Base-by-base conservation (phyloP, 192 early-diverging fungal species). In the Entomortierella lignicola region DNA sequence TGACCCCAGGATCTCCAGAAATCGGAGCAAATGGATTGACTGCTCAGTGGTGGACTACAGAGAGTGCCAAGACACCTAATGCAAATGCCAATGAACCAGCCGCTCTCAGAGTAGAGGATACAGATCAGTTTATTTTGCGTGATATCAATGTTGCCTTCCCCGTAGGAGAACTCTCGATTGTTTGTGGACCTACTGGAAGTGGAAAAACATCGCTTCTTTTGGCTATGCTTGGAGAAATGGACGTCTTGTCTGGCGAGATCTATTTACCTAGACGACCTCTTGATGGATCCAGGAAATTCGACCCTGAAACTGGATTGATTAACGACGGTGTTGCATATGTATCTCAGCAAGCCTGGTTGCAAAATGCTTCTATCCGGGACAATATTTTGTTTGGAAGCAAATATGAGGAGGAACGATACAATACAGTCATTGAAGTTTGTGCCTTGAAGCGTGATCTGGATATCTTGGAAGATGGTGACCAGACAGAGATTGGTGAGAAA, bases 401-500 rank as follows among this genome's bases (percentile, higher is more conserved):
- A 8, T 95, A 89, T 53, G 86, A 91, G 43, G 69, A 70, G 55
- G 81, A 61, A 15, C 84, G 91, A 20, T 97, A 97, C 72, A 81
- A 87, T 47, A 64, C 86, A 56, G 92, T 93, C 20, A 80, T 94
- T 50, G 77, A 86, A 2, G 89, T 88, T 26, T 97, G 94, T 44
- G 93, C 95, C 7, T 80, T 96, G n/a, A 84, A 85, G n/a, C 85
- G 89, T 10, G 96, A 96, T 63, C 80, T 96, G 32, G 90, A 88
- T 39, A 91, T 89, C 32, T 69, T 97, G 20, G 79, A 85, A 7
- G 92, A 89, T 21, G 95, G 93, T 15, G 95, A 96, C 71, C 70
- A 88, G 80, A 96, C 94, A 0, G 94, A 95, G 82, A 91, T 96
- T 61, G 93, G 92, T 25, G 92, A 96, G 80, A 88, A 90, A 44